phyloP scores from a whole-genome alignment of 306 rosid genomes.

The Prunus mira region DNA sequence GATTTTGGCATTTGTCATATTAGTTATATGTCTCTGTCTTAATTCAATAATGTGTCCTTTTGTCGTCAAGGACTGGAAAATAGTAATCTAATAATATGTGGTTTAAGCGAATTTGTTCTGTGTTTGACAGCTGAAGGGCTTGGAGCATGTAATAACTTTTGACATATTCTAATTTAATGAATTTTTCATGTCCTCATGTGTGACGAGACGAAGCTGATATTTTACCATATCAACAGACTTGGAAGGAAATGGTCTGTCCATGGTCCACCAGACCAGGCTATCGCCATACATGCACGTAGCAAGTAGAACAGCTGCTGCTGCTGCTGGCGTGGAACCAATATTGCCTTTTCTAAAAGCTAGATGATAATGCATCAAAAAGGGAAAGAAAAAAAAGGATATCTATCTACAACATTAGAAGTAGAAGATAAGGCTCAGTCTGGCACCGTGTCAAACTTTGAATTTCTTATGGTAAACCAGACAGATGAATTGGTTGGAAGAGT shows the following conservation, averaged over 20 bases:
- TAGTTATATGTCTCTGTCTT: background rate
- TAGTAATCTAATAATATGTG: background rate
- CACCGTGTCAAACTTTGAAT: constrained; percentile 1
- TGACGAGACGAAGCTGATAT: background rate
- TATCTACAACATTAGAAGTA: background rate
- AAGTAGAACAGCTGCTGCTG: background rate
- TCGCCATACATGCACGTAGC: background rate
- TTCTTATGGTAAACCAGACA: background rate
- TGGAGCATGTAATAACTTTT: background rate
- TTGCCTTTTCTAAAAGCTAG: background rate
- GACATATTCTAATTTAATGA: background rate
- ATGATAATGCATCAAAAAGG: background rate
- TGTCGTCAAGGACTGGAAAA: background rate
- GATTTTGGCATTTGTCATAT: background rate
- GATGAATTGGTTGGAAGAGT: background rate
- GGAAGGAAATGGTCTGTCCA: background rate
- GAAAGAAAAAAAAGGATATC: background rate
- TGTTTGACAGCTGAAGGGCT: background rate
- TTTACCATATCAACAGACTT: background rate
- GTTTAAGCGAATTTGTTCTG: background rate
- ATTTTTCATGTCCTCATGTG: background rate
- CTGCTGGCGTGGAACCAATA: too few relatives aligned
- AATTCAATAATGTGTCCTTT: background rate
- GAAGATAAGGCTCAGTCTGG: background rate
- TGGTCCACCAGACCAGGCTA: background rate